These are phyloP conservation scores for Hirschfeldia incana DNA, from an alignment of 345 rosid species.

Conservation along the genomic window DNA sequence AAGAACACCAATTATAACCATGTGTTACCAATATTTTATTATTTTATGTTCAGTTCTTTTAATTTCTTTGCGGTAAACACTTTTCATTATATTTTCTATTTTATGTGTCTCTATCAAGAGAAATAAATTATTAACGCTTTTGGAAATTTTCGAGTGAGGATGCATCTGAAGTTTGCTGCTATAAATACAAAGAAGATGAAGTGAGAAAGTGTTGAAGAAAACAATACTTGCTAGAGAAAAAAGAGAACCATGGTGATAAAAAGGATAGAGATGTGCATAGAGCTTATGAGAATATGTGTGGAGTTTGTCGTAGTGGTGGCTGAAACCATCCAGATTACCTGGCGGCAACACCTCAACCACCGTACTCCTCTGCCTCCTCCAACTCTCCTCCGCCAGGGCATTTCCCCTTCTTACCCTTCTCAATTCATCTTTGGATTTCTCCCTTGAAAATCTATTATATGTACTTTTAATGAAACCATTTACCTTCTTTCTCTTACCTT, in stretches of 20 bases:
- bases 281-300: slow-evolving; percentile 45
- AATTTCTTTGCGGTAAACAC: background rate
- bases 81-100: background rate
- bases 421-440: slow-evolving; percentile 31
- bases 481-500: background rate
- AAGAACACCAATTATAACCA: background rate
- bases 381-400: slow-evolving; percentile 20
- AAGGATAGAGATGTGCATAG: slow-evolving; percentile 50
- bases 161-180: background rate
- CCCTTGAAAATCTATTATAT: slow-evolving; percentile 4
- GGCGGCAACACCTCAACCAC: slow-evolving; percentile 31
- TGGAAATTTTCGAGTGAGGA: slow-evolving; percentile 3
- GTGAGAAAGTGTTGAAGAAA: slow-evolving; percentile 19
- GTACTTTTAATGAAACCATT: background rate
- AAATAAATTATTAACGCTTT: background rate
- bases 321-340: slow-evolving; percentile 40
- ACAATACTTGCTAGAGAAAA: background rate
- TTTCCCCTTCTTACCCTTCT: slow-evolving; percentile 33
- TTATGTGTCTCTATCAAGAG: slow-evolving; percentile 3
- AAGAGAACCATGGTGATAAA: slow-evolving; percentile 47
- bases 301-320: slow-evolving; percentile 52
- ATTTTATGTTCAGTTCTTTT: background rate
- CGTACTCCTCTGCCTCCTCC: slow-evolving; percentile 32
- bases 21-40: background rate
- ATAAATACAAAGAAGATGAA: slow-evolving; percentile 27